Percentiles rank a stretch among this genome's conserved stretches.
phyloP scores from a whole-genome alignment of 176 grass and related monocot species.

The Pontederia crassipes region DNA sequence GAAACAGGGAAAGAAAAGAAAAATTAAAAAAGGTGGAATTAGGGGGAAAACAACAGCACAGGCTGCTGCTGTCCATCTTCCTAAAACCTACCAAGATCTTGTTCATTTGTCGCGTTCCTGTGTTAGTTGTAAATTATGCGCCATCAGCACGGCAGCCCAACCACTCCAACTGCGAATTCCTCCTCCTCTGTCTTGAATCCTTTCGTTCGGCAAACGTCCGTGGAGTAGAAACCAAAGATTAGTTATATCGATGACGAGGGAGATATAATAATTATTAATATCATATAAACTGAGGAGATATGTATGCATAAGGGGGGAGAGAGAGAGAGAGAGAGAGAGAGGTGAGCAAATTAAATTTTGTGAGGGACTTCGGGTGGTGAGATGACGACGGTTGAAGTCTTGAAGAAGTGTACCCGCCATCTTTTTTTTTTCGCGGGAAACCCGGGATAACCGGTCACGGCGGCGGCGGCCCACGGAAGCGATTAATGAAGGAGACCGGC shows the following conservation, averaged over 20 bases:
- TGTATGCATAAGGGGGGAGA: background rate
- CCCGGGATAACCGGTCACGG: background rate
- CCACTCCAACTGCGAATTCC: too few species aligned
- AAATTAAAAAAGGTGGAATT: constrained; percentile 18
- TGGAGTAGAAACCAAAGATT: too few species aligned
- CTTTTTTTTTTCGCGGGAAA: constrained; percentile 4
- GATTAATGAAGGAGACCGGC: background rate
- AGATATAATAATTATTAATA: too few species aligned
- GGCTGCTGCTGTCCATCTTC: constrained; percentile 1
- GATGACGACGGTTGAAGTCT: too few species aligned
- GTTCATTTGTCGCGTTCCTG: constrained; percentile 56
- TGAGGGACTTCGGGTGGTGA: background rate
- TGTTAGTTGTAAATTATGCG: too few species aligned
- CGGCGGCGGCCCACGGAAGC: background rate
- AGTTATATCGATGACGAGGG: too few species aligned
- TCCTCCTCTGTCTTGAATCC: too few species aligned
- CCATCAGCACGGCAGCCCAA: too few species aligned
- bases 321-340: background rate
- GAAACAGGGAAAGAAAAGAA: background rate
- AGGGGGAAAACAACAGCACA: background rate
- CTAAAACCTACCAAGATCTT: constrained; percentile 65
- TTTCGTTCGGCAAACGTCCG: too few species aligned
- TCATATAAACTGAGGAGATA: background rate
- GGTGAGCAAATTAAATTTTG: background rate
- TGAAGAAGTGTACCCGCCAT: background rate